These are phyloP conservation scores for Exophiala calicioides DNA, from an alignment of 2,329 filamentous ascomycete genomes.

Conservation along the genomic window DNA sequence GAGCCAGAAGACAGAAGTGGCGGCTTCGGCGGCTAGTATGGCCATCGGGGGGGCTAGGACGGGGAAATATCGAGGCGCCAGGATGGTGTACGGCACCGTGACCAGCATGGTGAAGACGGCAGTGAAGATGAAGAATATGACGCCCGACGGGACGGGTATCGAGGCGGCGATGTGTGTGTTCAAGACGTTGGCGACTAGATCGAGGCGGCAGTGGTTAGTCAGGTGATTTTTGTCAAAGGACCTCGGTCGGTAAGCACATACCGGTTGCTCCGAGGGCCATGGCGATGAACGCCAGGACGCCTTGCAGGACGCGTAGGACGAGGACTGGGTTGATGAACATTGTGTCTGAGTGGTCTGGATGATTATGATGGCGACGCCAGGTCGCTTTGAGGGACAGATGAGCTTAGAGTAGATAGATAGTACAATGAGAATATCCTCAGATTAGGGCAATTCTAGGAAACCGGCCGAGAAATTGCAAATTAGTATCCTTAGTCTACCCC, in stretches of 20 bases:
- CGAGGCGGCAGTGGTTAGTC: background rate
- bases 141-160: constrained; percentile 50
- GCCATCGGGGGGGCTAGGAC: constrained; percentile 63
- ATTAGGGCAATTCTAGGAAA: background rate
- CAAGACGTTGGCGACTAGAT: constrained; percentile 14
- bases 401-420: background rate
- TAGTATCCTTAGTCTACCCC: no score
- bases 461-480: constrained; percentile 2
- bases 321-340: constrained; percentile 59
- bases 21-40: constrained; percentile 65
- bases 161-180: constrained; percentile 15
- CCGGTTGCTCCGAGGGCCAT: constrained; percentile 71
- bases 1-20: constrained; percentile 90
- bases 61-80: constrained; percentile 65
- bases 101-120: constrained; percentile 74
- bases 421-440: background rate
- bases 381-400: background rate
- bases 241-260: no score
- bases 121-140: constrained; percentile 80
- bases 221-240: no score
- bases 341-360: background rate
- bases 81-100: constrained; percentile 66
- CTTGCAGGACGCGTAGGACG: constrained; percentile 67
- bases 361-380: background rate
- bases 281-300: constrained; percentile 69